Evolutionary conservation across 257 asterid genomes (phyloP), one percentile per base, ranked within the genome.

Genomic region (Apocynum venetum): DNA sequence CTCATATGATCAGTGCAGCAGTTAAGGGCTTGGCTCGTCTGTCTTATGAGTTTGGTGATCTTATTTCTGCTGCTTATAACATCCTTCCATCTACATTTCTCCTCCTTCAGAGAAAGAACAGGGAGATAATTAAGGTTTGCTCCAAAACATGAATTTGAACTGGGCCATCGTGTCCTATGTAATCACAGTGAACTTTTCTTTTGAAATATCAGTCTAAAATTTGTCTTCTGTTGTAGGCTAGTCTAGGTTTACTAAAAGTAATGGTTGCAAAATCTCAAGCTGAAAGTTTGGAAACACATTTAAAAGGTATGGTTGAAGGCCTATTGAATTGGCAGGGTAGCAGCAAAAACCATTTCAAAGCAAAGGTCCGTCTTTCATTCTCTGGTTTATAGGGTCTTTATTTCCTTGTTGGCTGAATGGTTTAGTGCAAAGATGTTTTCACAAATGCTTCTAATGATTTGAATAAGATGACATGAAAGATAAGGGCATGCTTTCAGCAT

Each of bases 1-100:
- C 99, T 78, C 97, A 91, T 82, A 90, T 90, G 96, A 86, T 93
- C 73, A 95, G 99, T 87, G 99, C 98, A 73, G 92, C 99, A 0
- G 89, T 90, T 84, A 93, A 91, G 76, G 99, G 98, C 76, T 87
- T 95, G 84, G 99, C 99, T 78, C 98, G 99, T 53, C 87, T 95
- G 87, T 97, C 99, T 76, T 95, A 95, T 83, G 99, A 95, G 85
- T 93, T 95, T 84, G 78, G 92, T 10, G 99, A 93, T 76, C 98
- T 95, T 71, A 80, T 95, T 82, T 88, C 94, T 76, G 80, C 87
- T 77, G 90, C 90, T 78, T 93, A 86, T 85, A 78, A 85, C 82
- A 82, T 95, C 78, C 97, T 95, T 61, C 98, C 99, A 40, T 87
- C 91, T 53, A 83, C 97, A 72, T 91, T 87, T 86, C 99, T 95